Conservation (phyloP, 768 basidiomycete genomes). For the Pulveroboletus sp. region DNA sequence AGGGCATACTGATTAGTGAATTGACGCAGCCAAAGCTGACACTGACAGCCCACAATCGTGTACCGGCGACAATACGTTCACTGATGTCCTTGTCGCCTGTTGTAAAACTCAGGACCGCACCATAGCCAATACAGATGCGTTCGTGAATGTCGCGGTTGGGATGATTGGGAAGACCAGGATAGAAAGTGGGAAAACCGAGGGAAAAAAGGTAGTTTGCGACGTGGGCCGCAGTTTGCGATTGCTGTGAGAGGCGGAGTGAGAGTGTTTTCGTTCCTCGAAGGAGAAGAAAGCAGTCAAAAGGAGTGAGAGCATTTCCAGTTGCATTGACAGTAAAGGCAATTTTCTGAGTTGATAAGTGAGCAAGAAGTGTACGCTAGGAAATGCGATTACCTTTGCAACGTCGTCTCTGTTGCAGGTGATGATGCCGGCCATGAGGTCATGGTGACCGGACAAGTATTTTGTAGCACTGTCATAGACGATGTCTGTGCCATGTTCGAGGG, state of each 20-base stretch:
- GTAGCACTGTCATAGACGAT: slow-evolving; percentile 98
- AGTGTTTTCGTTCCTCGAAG: slow-evolving; percentile 95
- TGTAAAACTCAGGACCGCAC: slow-evolving; percentile 91
- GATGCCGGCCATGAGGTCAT: slow-evolving; percentile 98
- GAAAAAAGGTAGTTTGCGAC: slow-evolving; percentile 83
- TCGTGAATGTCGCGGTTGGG: slow-evolving; percentile 86
- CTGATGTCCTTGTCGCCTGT: slow-evolving; percentile 88
- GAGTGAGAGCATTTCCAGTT: slow-evolving; percentile 89
- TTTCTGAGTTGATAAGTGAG: slow-evolving; percentile 44
- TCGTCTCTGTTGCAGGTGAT: slow-evolving; percentile 91
- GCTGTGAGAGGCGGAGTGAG: slow-evolving; percentile 92
- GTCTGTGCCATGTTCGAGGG: slow-evolving; percentile 93
- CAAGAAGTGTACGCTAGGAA: not conserved
- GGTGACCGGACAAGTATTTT: slow-evolving; percentile 96
- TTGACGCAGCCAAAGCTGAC: slow-evolving; percentile 99
- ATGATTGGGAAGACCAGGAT: slow-evolving; percentile 82
- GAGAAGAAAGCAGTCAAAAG: slow-evolving; percentile 95
- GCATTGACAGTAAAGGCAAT: slow-evolving; percentile 90
- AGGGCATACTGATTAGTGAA: slow-evolving; percentile 97
- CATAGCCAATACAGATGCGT: slow-evolving; percentile 84
- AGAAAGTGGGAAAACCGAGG: slow-evolving; percentile 87
- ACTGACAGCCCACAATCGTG: slow-evolving; percentile 94
- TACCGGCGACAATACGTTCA: slow-evolving; percentile 88
- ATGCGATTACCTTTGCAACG: slow-evolving; percentile 61
- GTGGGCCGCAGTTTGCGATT: slow-evolving; percentile 73